Evolutionary conservation across 805 yeast species (phyloP), one percentile per base, ranked within the genome.

Genomic region (Wickerhamiella nectarea): DNA sequence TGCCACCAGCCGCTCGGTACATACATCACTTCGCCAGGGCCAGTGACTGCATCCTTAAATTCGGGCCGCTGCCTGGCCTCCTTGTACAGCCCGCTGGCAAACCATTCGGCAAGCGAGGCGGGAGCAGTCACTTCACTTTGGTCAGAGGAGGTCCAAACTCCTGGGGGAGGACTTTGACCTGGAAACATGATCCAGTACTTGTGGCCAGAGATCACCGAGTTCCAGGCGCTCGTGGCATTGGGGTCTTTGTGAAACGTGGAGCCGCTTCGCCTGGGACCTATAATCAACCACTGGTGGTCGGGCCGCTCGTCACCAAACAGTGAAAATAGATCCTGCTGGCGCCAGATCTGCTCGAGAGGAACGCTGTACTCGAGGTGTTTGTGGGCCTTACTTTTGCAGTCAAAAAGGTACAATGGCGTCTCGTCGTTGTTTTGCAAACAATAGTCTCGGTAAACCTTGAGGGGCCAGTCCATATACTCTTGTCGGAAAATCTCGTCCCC

Each of bases 1-100:
- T 86, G 96, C 96, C 96, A 86, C 96, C 96, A 86, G 0, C 94
- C 93, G n/a, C 86, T 71, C 3, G 96, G 96, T 6, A 86, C 96
- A 57, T 80, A 75, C 69, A 85, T 72, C 48, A 85, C 79, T 57
- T 87, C 93, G 5, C 87, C 89, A 0, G 85, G 80, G 50, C 74
- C 75, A 0, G 93, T 80, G 11, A 86, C 66, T 0, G 84, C 91
- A 17, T 86, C 74, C 17, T 68, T 56, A 52, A 83, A 78, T 18
- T 70, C 68, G 34, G 58, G 51, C 2, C 43, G n/a, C 6, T 48
- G 44, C 15, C 74, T 61, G 4, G 78, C 68, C 56, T 80, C 91
- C 49, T 78, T 74, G 66, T 75, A 84, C 52, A 80, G 86, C 0
- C 94, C 95, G 12, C 80, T 69, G 8, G 80, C 58, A 1, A 84